Base-by-base conservation (phyloP, 2,329 filamentous ascomycete species). In the Phialophora tarda region DNA sequence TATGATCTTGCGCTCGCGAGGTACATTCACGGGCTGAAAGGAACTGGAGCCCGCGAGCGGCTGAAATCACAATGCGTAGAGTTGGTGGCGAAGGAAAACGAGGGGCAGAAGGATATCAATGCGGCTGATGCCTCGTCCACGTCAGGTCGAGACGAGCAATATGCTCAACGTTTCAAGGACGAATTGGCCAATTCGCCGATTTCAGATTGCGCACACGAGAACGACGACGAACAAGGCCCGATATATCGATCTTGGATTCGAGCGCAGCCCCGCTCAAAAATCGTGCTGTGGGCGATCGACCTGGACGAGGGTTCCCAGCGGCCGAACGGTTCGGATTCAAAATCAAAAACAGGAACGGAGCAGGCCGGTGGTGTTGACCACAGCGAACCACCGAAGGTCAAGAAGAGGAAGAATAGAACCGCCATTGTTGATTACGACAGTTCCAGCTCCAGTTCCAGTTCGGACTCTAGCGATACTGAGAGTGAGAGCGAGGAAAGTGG, bases 1-100 rank as follows among this genome's bases (percentile, higher is more conserved):
- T 86, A 94, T 78, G 88, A 91, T 65, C 80, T 85, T 55, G 83
- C 88, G 24, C 87, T 97, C 50, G 86, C 90, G 75, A 84, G 87
- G 59, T 98, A 97, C 79, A 86, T 97, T 70, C 82, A 85, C 65
- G 92, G 92, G 59, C 80, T 97, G 63, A 89, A 93, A 80, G 91
- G 93, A 44, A 86, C 86, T 68, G 88, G 88, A 5, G 87, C 92
- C 62, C 86, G 88, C 63, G 84, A 74, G 48, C 74, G 92, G 63
- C 79, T 97, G 68, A 83, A 84, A 47, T 84, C 91, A 73, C 82
- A 85, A 63, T 91, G 91, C 26, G 81, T 86, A 66, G 84, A 88
- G 59, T 79, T 89, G 58, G 83, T 88, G 71, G 34, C 80, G 62
- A 82, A 83, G 71, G 84, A 89, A 72, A 82, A 65, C 54, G 44